phyloP scores from a whole-genome alignment of 352 stramenopile species.

The Phytophthora gonapodyides region DNA sequence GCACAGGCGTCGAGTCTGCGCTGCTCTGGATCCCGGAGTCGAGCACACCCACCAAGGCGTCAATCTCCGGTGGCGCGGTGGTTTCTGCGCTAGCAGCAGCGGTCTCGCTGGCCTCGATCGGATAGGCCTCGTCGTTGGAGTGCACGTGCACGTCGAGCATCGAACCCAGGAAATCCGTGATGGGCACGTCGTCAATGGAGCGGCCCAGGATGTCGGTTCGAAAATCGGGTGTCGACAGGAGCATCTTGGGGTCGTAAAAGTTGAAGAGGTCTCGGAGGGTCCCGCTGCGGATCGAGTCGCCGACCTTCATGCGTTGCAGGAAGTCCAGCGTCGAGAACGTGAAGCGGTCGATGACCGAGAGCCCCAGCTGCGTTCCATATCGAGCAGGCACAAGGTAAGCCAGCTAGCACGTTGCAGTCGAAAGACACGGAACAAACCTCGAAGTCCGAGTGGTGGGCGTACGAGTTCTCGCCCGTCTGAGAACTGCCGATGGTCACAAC shows the following conservation, averaged over 20 bases:
- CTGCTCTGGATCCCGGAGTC: background rate
- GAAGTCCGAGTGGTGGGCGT: conserved; percentile 90
- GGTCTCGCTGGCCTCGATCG: conserved; percentile 44
- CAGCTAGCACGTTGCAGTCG: background rate
- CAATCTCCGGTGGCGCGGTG: background rate
- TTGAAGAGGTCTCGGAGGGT: conserved; percentile 75
- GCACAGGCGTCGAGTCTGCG: background rate
- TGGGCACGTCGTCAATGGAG: conserved; percentile 69
- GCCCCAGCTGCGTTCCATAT: conserved; percentile 51
- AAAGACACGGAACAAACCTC: conserved; percentile 45
- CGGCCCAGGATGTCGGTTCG: conserved; percentile 75
- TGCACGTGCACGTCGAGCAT: conserved; percentile 82
- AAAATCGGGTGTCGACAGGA: conserved; percentile 82
- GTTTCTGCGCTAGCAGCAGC: background rate
- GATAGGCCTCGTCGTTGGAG: conserved; percentile 76
- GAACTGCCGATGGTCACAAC: conserved; percentile 94
- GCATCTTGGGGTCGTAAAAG: conserved; percentile 85
- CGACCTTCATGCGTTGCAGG: conserved; percentile 84
- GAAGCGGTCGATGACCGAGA: conserved; percentile 91
- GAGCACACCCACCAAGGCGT: background rate
- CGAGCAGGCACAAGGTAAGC: background rate
- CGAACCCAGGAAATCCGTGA: conserved; percentile 91
- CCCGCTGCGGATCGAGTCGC: conserved; percentile 65
- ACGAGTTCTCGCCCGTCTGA: conserved; percentile 93
- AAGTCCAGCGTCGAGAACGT: conserved; percentile 91